phyloP scores from a whole-genome alignment of 306 rosid genomes.

The Cucurbita argyrosperma region DNA sequence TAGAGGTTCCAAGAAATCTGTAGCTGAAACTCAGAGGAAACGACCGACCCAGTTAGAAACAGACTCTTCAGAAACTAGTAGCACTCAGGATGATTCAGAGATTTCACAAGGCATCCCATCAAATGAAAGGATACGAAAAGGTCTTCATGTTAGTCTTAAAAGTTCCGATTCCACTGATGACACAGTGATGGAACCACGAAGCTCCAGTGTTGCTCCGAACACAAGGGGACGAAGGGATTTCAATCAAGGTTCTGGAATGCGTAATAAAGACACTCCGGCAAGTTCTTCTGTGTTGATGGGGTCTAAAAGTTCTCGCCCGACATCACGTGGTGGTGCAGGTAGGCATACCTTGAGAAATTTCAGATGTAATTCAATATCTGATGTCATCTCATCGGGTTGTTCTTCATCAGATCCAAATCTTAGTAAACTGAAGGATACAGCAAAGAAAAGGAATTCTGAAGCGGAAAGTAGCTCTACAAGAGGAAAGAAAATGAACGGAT shows the following conservation, averaged over 20 bases:
- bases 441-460: constrained; percentile 57
- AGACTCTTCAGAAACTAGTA: constrained; percentile 69
- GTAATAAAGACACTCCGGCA: constrained; percentile 28
- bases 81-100: constrained; percentile 61
- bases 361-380: constrained; percentile 65
- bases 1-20: constrained; percentile 40
- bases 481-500: constrained; percentile 75
- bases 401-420: constrained; percentile 45
- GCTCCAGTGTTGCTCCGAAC: constrained; percentile 49
- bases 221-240: constrained; percentile 39
- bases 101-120: constrained; percentile 29
- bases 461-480: constrained; percentile 76
- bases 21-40: constrained; percentile 29
- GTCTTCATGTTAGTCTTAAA: constrained; percentile 26
- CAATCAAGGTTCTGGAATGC: constrained; percentile 39
- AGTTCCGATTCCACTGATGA: constrained; percentile 21
- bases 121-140: constrained; percentile 37
- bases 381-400: constrained; percentile 51
- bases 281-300: constrained; percentile 15
- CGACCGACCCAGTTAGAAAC: constrained; percentile 38
- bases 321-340: constrained; percentile 34
- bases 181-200: constrained; percentile 40
- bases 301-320: constrained; percentile 28
- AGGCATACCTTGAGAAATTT: constrained; percentile 75
- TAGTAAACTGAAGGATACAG: constrained; percentile 37